phyloP scores from a whole-genome alignment of 331 rosid genomes.

The Pyracantha coccinea region DNA sequence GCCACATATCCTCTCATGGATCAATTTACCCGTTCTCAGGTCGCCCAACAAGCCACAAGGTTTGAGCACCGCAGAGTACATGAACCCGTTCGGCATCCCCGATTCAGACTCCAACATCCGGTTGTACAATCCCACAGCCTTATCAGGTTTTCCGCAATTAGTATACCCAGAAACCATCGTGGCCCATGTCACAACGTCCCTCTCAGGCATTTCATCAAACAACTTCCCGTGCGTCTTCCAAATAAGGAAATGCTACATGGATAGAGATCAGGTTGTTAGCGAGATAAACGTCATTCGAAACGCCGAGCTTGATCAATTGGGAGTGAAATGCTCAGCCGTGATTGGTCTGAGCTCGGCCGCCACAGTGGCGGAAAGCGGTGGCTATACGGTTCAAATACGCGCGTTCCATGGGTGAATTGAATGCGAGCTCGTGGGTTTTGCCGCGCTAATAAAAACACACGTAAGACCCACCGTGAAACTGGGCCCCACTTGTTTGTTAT shows the following conservation, averaged over 20 bases:
- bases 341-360: conserved; percentile 26
- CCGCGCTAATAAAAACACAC: neutral
- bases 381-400: conserved; percentile 39
- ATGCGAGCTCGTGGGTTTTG: neutral
- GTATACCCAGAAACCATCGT: conserved; percentile 64
- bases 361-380: conserved; percentile 47
- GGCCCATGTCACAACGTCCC: conserved; percentile 59
- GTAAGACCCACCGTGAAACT: neutral
- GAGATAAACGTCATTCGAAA: conserved; percentile 32
- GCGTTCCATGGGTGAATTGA: conserved; percentile 3
- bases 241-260: conserved; percentile 24
- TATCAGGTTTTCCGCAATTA: conserved; percentile 45
- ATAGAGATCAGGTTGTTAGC: conserved; percentile 52
- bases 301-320: conserved; percentile 42
- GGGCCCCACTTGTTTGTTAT: neutral
- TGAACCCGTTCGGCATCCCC: conserved; percentile 46
- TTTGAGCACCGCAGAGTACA: conserved; percentile 77
- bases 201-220: conserved; percentile 67
- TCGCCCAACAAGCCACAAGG: conserved; percentile 59
- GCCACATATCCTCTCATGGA: conserved; percentile 34
- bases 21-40: conserved; percentile 44
- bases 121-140: conserved; percentile 39
- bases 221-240: conserved; percentile 41
- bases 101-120: conserved; percentile 38
- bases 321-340: conserved; percentile 62